Percentiles rank a stretch among this genome's conserved stretches.
Evolutionary conservation across 177 flowering plant genomes (phyloP).

Genomic region (Vitis hybrid): DNA sequence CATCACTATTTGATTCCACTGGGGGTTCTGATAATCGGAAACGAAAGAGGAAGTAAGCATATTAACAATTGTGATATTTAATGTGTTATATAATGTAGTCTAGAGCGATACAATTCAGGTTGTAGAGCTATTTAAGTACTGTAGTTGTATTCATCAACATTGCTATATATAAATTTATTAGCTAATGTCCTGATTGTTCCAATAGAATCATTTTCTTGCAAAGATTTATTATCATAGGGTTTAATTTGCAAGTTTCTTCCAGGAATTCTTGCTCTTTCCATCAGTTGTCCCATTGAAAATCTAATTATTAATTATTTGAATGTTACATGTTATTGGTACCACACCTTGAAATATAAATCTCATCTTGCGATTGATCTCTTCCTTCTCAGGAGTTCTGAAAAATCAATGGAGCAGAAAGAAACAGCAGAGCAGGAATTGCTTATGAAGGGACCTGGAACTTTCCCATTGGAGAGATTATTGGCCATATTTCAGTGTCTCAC

Average conservation of each 20-base stretch:
- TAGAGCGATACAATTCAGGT: not conserved
- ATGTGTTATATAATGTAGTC: not conserved
- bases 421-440: constrained; percentile 59
- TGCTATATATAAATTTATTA: no score
- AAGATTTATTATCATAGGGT: not conserved
- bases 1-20: constrained; percentile 87
- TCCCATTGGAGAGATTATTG: constrained; percentile 85
- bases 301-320: not conserved
- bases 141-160: not conserved
- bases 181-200: not conserved
- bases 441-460: constrained; percentile 90
- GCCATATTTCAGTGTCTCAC: constrained; percentile 93
- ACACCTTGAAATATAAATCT: not conserved
- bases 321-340: no score
- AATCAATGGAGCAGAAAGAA: constrained; percentile 62
- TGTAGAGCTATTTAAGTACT: not conserved
- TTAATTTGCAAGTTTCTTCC: not conserved
- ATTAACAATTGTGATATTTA: not conserved
- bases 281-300: not conserved
- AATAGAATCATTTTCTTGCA: not conserved
- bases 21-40: constrained; percentile 73
- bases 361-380: not conserved
- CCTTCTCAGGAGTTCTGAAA: constrained; percentile 56
- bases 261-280: not conserved
- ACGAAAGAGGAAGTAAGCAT: constrained; percentile 76